Percentiles rank a stretch among this genome's conserved stretches.
Conservation (phyloP, 2,329 filamentous ascomycete species). For the Trichoderma sp. region DNA sequence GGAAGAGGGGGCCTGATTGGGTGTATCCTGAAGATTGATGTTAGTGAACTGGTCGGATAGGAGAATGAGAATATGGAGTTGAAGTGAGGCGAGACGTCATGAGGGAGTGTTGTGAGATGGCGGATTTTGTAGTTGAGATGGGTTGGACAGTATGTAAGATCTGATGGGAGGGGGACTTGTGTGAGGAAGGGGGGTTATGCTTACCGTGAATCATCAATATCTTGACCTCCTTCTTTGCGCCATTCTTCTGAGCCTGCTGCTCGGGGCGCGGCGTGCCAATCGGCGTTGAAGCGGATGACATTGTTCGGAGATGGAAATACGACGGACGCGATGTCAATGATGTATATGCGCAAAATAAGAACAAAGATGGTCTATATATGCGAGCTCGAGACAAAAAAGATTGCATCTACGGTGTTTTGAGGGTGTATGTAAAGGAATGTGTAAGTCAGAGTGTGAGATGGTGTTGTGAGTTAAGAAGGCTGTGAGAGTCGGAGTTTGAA, state of each 20-base stretch:
- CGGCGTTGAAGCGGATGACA: slow-evolving; percentile 35
- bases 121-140: not conserved
- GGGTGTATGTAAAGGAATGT: slow-evolving; percentile 5
- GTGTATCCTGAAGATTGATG: slow-evolving; percentile 66
- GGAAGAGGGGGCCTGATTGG: slow-evolving; percentile 84
- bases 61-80: no score
- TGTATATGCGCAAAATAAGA: slow-evolving; percentile 30
- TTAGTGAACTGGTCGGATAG: no score
- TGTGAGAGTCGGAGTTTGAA: not conserved
- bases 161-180: not conserved
- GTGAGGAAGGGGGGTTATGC: slow-evolving; percentile 26
- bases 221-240: slow-evolving; percentile 57
- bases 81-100: not conserved
- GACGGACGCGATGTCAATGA: slow-evolving; percentile 19
- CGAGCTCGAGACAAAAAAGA: not conserved
- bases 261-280: slow-evolving; percentile 31
- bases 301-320: slow-evolving; percentile 31
- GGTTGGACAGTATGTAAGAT: not conserved
- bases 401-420: not conserved
- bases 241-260: slow-evolving; percentile 41
- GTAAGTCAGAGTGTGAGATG: not conserved
- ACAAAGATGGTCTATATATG: not conserved
- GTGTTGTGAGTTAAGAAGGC: not conserved
- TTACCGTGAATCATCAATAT: slow-evolving; percentile 77
- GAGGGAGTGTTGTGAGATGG: not conserved